Evolutionary conservation across 805 yeast genomes (phyloP), one percentile per base, ranked within the genome.

Genomic region (Groenewaldozyma tartarivorans): DNA sequence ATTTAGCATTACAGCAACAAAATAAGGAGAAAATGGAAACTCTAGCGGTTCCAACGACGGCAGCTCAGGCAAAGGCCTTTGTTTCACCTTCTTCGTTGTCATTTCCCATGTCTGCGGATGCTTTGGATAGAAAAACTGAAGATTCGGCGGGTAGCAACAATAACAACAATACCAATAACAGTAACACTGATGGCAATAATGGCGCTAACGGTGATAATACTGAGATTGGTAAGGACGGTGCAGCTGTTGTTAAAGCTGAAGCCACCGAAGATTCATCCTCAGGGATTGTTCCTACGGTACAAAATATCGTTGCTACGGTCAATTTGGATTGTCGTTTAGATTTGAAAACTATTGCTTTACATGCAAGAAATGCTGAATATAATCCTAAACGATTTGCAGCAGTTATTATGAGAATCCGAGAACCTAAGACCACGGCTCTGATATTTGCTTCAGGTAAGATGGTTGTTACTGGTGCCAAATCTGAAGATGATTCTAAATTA

Each of bases 391-490:
- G 98, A 69, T 92, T 92, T 69, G 98, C 98, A 11, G 98, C 98
- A 44, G 98, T 92, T 38, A 92, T 92, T 53, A 92, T 92, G 98
- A 84, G 98, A 72, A 92, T 92, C 53, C 77, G 98, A 64, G 98
- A 92, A 62, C 98, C 98, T 15, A 92, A 92, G 63, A 92, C 98
- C 1, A 92, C 98, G 2, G 97, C 98, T 0, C 71, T 92, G 52
- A 92, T 92, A 50, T 92, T 92, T 63, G 98, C 98, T 1, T 87
- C 96, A 2, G 98, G 98, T 56, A 92, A 92, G 64, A 92, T 92
- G 98, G 98, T 92, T 52, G 98, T 92, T 13, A 92, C 97, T 22
- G 98, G 98, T 75, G 98, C 98, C 19, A 92, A 92, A 63, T 82
- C 95, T 29, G 98, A 92, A 62, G 97, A 92, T 60, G 97, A 92